Evolutionary conservation across 1,139 yeast genomes (phyloP), one percentile per base, ranked within the genome.

Genomic region (Yamadazyma diospyri): DNA sequence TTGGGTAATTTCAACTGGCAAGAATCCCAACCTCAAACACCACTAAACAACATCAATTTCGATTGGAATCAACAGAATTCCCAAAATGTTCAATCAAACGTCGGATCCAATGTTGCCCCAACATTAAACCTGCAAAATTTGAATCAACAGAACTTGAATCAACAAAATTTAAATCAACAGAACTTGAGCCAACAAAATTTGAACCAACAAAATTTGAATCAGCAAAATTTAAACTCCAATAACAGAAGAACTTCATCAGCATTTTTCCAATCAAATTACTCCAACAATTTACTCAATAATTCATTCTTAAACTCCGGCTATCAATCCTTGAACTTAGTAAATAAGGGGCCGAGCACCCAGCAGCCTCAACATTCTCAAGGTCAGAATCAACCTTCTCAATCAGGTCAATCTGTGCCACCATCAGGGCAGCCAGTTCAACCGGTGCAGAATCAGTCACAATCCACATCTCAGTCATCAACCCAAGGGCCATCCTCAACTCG

Each of bases 11-110:
- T 29, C n/a, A 29, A 29, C 15, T 35, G 38, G 38, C 55, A 46
- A 43, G 38, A 27, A 35, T 49, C 44, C 25, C 62, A 60, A 31
- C 69, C 69, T 5, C 69, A 60, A 38, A 62, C 69, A 3, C 69
- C 69, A 2, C 56, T 67, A 11, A 53, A 59, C 35, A 55, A 61
- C 21, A 55, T 60, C 30, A 62, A 55, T 24, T 55, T 59, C 35
- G 66, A 62, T 27, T 61, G 67, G 68, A 53, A 49, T 34, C 53
- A 50, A 41, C 6, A 18, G 44, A 47, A 16, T 4, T 12, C 6
- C 6, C 7, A 23, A 7, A n/a, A 6, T n/a, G 22, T 19, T 8
- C 22, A 19, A 19, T 19, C 22, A 19, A 23, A 11, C 15, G 26
- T 17, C n/a, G n/a, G n/a, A n/a, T n/a, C n/a, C n/a, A n/a, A n/a